Evolutionary conservation across 2,329 filamentous ascomycete species (phyloP).

Genomic region (Colletotrichum sp.): DNA sequence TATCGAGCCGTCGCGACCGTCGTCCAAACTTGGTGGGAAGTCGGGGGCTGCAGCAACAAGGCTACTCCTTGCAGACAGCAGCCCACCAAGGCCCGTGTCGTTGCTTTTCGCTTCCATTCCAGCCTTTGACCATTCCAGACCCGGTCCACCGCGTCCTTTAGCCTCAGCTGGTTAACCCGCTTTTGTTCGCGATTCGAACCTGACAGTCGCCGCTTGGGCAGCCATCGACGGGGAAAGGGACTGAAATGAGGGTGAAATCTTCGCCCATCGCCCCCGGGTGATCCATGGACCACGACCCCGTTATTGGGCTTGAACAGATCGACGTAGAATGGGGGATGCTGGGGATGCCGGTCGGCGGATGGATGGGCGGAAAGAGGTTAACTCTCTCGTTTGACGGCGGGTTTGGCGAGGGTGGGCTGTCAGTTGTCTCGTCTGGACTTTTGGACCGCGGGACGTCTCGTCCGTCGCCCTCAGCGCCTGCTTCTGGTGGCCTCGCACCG

Average conservation of each 20-base stretch:
- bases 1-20: not conserved
- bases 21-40: not conserved
- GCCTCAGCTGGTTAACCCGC: not conserved
- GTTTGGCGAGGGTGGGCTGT: not conserved
- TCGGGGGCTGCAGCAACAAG: constrained; percentile 4
- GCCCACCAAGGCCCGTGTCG: not conserved
- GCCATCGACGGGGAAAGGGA: not conserved
- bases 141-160: constrained; percentile 2
- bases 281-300: not conserved
- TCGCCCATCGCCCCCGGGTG: not conserved
- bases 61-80: constrained; percentile 12
- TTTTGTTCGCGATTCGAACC: constrained; percentile 7
- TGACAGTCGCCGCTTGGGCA: constrained; percentile 21
- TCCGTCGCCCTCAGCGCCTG: not conserved
- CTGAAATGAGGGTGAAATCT: not conserved
- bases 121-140: constrained; percentile 12
- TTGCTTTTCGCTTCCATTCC: constrained; percentile 13
- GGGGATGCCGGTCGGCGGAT: not conserved
- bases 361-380: constrained; percentile 3
- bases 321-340: constrained; percentile 2
- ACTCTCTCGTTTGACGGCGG: not conserved
- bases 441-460: not conserved
- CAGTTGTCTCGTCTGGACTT: not conserved
- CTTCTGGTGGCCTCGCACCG: not conserved
- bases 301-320: constrained; percentile 19